A percentile compares a stretch with the other conserved stretches of the same genome.
Evolutionary conservation across 2,329 filamentous ascomycete species (phyloP).

Genomic region (Mollisia scopiformis): DNA sequence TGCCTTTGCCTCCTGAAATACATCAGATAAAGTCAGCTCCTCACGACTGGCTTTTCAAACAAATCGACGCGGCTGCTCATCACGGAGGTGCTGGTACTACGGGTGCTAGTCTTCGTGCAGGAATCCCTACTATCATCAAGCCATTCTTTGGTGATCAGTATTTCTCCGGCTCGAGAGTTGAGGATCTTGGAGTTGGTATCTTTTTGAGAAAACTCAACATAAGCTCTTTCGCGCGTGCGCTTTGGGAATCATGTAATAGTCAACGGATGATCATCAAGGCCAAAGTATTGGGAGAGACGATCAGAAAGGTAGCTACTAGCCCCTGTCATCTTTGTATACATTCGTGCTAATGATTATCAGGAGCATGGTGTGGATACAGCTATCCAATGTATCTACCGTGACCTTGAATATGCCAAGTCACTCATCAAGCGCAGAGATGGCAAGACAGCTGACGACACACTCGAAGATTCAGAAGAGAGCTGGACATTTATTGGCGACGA

Average conservation of each 20-base stretch:
- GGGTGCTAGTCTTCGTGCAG: constrained; percentile 86
- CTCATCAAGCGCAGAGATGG: constrained; percentile 70
- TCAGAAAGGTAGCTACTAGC: constrained; percentile 74
- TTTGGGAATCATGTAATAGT: constrained; percentile 91
- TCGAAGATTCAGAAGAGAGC: constrained; percentile 72
- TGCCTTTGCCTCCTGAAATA: constrained; percentile 78
- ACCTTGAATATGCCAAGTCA: constrained; percentile 88
- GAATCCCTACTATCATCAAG: constrained; percentile 90
- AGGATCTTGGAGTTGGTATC: constrained; percentile 91
- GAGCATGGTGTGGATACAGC: constrained; percentile 90
- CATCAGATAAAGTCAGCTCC: constrained; percentile 87
- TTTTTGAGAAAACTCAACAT: constrained; percentile 88
- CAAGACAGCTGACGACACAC: constrained; percentile 55
- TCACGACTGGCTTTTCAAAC: constrained; percentile 94
- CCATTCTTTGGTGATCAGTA: constrained; percentile 98
- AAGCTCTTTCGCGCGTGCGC: constrained; percentile 79
- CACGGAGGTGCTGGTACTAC: constrained; percentile 96
- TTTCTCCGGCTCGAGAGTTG: constrained; percentile 89
- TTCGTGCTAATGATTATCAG: constrained; percentile 48
- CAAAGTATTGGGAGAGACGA: constrained; percentile 78
- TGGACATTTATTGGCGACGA: constrained; percentile 83
- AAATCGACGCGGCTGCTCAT: constrained; percentile 92
- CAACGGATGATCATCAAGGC: constrained; percentile 92
- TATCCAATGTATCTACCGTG: constrained; percentile 91
- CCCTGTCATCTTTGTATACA: neutral